Conservation (phyloP, 1,284 basidiomycete species). For the Ustanciosporium gigantosporum region DNA sequence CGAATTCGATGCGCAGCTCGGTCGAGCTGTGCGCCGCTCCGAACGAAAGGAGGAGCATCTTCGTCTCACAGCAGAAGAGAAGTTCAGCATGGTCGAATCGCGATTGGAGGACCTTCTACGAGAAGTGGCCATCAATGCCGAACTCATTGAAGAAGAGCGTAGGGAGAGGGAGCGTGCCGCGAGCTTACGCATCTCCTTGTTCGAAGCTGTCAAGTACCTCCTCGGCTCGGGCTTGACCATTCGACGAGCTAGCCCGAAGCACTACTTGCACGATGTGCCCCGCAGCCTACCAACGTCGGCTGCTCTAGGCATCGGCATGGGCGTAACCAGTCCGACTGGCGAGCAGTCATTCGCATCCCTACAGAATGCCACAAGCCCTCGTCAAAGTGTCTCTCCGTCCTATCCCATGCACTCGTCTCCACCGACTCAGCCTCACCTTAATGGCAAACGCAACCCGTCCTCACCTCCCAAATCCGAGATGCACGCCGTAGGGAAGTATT, state of each 20-base stretch:
- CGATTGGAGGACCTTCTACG: constrained; percentile 54
- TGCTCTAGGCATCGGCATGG: constrained; percentile 28
- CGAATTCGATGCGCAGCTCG: constrained; percentile 59
- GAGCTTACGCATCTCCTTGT: constrained; percentile 34
- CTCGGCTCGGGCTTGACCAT: constrained; percentile 32
- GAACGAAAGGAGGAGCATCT: constrained; percentile 55
- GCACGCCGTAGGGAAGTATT: constrained; percentile 1
- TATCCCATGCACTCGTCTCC: neutral
- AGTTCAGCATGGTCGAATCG: constrained; percentile 50
- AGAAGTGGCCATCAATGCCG: constrained; percentile 57
- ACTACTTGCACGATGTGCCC: constrained; percentile 39
- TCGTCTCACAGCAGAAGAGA: constrained; percentile 47
- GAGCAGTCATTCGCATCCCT: neutral
- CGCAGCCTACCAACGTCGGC: constrained; percentile 32
- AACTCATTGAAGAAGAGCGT: constrained; percentile 54
- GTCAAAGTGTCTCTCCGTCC: too few species aligned
- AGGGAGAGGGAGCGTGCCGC: constrained; percentile 45
- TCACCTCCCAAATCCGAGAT: neutral
- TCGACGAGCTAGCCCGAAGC: constrained; percentile 17
- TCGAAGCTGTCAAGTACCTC: constrained; percentile 51
- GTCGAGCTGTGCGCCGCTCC: constrained; percentile 55
- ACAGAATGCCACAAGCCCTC: neutral
- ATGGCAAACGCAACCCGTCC: neutral
- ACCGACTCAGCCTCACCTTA: too few species aligned
- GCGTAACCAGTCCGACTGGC: neutral